Percentiles rank a stretch among this genome's conserved stretches.
phyloP scores from a whole-genome alignment of 371 early-diverging fungal genomes.

The Apophysomyces ossiformis region DNA sequence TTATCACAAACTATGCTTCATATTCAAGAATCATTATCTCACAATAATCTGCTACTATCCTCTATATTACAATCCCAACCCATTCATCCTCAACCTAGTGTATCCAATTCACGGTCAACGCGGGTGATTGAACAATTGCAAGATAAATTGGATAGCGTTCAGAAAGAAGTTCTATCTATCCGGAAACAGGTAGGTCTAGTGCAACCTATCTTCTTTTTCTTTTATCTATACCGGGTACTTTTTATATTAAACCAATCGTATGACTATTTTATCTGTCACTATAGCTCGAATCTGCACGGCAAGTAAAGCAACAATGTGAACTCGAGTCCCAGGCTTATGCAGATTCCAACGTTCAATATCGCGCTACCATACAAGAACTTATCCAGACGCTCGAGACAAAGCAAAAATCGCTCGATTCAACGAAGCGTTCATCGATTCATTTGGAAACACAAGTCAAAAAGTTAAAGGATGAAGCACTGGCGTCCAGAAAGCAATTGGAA shows the following conservation, averaged over 20 bases:
- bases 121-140: constrained; percentile 47
- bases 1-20: constrained; percentile 26
- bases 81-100: constrained; percentile 37
- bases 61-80: constrained; percentile 21
- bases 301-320: constrained; percentile 39
- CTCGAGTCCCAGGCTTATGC: constrained; percentile 30
- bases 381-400: constrained; percentile 49
- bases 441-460: constrained; percentile 49
- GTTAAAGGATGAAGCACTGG: constrained; percentile 49
- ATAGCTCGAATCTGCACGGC: constrained; percentile 35
- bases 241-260: no score
- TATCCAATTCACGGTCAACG: constrained; percentile 37
- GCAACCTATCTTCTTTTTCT: background rate
- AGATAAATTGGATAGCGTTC: constrained; percentile 29
- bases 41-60: constrained; percentile 26
- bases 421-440: constrained; percentile 37
- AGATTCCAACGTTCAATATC: constrained; percentile 36
- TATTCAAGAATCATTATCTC: constrained; percentile 33
- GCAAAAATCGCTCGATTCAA: constrained; percentile 44
- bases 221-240: background rate
- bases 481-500: constrained; percentile 47
- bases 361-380: constrained; percentile 38
- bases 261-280: background rate
- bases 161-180: constrained; percentile 34
- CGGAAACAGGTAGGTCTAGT: constrained; percentile 36